A percentile compares a stretch with the other conserved stretches of the same genome.
Conservation (phyloP, 495 filamentous ascomycete genomes). For the Alectoria sarmentosa region DNA sequence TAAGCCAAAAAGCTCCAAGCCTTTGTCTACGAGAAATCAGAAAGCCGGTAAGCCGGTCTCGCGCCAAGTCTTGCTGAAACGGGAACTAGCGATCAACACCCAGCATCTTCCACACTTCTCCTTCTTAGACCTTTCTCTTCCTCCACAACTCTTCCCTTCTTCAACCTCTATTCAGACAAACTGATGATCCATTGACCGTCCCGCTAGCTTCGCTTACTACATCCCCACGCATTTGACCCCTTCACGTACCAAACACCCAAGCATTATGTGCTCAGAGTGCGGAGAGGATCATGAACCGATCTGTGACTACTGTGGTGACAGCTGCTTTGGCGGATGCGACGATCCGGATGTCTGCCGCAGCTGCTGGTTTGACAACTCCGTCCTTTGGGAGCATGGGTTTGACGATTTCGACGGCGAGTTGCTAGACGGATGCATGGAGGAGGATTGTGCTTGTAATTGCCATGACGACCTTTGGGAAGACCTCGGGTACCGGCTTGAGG, state of each 20-base stretch:
- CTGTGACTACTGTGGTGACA: conserved; percentile 14
- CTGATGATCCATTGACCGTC: not conserved
- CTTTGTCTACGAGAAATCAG: not conserved
- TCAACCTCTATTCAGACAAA: not conserved
- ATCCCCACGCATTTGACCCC: not conserved
- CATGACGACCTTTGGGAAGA: not conserved
- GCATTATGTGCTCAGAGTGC: conserved; percentile 20
- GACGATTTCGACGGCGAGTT: not conserved
- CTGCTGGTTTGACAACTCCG: conserved; percentile 5
- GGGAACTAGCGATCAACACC: conserved; percentile 8
- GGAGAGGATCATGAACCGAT: conserved; percentile 7
- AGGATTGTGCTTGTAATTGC: conserved; percentile 10
- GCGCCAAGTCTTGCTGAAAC: not conserved
- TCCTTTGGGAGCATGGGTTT: not conserved
- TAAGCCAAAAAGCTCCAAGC: not conserved
- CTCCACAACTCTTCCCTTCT: not conserved
- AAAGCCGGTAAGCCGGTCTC: not conserved
- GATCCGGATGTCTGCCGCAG: conserved; percentile 13
- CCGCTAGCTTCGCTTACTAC: not conserved
- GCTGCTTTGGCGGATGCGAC: conserved; percentile 14
- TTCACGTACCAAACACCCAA: not conserved
- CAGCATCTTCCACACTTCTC: not conserved
- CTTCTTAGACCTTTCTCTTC: not conserved
- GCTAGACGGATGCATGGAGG: not conserved
- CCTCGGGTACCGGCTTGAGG: not conserved